Evolutionary conservation across 2,329 filamentous ascomycete species (phyloP).

Genomic region (Escovopsis weberi): DNA sequence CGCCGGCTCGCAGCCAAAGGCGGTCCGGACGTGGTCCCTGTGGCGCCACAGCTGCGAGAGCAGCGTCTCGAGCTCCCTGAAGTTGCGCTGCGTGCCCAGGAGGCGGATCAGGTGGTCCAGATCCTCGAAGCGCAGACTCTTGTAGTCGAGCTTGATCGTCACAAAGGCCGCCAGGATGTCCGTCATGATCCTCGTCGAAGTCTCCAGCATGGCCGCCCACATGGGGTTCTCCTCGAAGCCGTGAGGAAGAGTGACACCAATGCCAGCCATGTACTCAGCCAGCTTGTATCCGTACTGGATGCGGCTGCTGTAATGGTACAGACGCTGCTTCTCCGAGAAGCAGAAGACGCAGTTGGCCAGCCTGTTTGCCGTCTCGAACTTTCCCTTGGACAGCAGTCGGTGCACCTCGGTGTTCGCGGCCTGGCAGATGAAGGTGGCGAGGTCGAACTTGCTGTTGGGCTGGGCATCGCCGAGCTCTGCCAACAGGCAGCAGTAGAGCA

Average conservation of each 20-base stretch:
- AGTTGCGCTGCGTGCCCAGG: constrained; percentile 32
- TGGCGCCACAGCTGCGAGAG: constrained; percentile 11
- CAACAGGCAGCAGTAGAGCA: constrained; percentile 27
- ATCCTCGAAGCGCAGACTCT: constrained; percentile 27
- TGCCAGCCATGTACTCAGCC: constrained; percentile 28
- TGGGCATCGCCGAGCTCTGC: constrained; percentile 21
- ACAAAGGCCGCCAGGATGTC: constrained; percentile 27
- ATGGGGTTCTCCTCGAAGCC: constrained; percentile 12
- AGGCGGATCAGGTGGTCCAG: constrained; percentile 29
- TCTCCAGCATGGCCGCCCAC: not conserved
- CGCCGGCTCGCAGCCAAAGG: not conserved
- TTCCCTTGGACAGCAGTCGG: constrained; percentile 14
- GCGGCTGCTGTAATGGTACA: constrained; percentile 24
- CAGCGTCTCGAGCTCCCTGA: constrained; percentile 25
- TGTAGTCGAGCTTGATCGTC: constrained; percentile 27
- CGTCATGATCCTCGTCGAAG: not conserved
- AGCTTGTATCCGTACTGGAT: constrained; percentile 31
- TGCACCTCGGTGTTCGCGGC: constrained; percentile 17
- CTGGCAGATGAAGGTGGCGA: constrained; percentile 22
- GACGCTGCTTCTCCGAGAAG: constrained; percentile 25
- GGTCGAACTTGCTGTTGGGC: constrained; percentile 20
- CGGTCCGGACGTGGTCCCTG: constrained; percentile 9
- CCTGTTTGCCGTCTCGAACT: constrained; percentile 21
- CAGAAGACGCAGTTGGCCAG: constrained; percentile 27
- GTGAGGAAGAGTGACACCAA: constrained; percentile 19